Base-by-base conservation (phyloP, 202 grass and related monocot species). In the Brachypodium distachyon region DNA sequence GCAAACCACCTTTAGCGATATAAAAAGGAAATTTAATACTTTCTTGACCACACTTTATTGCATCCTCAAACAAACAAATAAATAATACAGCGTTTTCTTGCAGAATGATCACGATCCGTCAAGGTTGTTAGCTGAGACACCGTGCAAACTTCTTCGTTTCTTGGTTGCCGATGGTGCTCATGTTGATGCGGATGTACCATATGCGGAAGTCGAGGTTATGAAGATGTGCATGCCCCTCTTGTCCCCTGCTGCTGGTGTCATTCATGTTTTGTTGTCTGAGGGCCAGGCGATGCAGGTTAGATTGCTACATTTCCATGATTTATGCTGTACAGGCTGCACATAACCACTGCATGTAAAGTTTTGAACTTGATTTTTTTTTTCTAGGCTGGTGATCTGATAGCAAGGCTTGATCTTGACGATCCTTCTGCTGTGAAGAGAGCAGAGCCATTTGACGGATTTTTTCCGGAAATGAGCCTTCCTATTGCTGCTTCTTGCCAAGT, bases 191-290 rank as follows among this genome's bases (percentile, higher is more conserved):
- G 87, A 94, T 83, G 61, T 74, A 78, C 85, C 91, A 49, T 94
- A 94, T 44, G 85, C 91, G 3, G 91, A 94, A 66, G 87, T 94
- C 70, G 91, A 94, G 76, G 91, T 94, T 76, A 94, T 94, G 91
- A 94, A 94, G 71, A 94, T 94, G 91, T 94, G 91, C 87, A 94
- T 94, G 91, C 91, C 91, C 41, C 85, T 94, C 61, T 66, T 94
- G 46, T 83, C 81, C 0, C 91, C 91, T 78, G 87, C 87, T 88
- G 83, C 91, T 84, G 91, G 91, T 78, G 72, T 88, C 49, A 86
- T 94, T 75, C 88, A 88, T 72, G 77, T 81, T 83, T 54, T 81
- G 82, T 84, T 94, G 91, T 86, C 91, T 26, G 91, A 94, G 68
- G 91, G 91, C 28, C 91, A 94, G 80, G 87, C 91, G 27, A 83